phyloP scores from a whole-genome alignment of 1,139 yeast genomes.

The Yamadazyma diospyri region DNA sequence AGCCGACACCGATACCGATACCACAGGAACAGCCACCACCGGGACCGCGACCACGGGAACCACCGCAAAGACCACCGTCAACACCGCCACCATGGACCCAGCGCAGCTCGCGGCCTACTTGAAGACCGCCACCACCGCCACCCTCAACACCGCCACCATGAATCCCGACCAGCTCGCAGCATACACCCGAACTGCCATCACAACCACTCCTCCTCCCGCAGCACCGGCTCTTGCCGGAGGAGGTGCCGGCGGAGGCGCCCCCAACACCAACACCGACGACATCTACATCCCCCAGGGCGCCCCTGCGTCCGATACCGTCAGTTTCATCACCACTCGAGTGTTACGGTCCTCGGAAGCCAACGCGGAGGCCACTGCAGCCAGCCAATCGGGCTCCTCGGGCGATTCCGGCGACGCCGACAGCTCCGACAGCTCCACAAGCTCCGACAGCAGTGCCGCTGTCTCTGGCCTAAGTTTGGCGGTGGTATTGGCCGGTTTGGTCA shows the following conservation, averaged over 20 bases:
- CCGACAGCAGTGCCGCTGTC: not conserved
- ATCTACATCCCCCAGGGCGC: conserved; percentile 10
- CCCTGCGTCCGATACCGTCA: conserved; percentile 15
- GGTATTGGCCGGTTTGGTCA: conserved; percentile 1
- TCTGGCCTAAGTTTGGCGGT: not conserved
- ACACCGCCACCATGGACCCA: conserved; percentile 7
- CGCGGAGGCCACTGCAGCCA: conserved; percentile 7
- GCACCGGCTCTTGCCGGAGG: conserved; percentile 7
- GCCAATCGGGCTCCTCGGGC: no score
- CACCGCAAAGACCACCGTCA: conserved; percentile 3
- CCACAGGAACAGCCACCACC: conserved; percentile 11
- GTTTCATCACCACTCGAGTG: conserved; percentile 19
- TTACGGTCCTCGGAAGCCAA: conserved; percentile 10
- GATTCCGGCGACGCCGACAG: not conserved
- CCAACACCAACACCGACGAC: conserved; percentile 7
- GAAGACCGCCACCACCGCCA: conserved; percentile 8
- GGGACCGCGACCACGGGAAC: conserved; percentile 9
- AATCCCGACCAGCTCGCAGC: conserved; percentile 12
- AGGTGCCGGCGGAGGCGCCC: conserved; percentile 3
- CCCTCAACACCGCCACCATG: conserved; percentile 11
- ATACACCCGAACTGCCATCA: conserved; percentile 9
- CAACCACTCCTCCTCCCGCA: conserved; percentile 12
- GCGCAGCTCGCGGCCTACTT: not conserved
- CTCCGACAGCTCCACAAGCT: conserved; percentile 1
- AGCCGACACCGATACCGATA: conserved; percentile 11